These are phyloP conservation scores for Epithemia pelagica DNA, from an alignment of 108 stramenopile species.

Conservation along the genomic window DNA sequence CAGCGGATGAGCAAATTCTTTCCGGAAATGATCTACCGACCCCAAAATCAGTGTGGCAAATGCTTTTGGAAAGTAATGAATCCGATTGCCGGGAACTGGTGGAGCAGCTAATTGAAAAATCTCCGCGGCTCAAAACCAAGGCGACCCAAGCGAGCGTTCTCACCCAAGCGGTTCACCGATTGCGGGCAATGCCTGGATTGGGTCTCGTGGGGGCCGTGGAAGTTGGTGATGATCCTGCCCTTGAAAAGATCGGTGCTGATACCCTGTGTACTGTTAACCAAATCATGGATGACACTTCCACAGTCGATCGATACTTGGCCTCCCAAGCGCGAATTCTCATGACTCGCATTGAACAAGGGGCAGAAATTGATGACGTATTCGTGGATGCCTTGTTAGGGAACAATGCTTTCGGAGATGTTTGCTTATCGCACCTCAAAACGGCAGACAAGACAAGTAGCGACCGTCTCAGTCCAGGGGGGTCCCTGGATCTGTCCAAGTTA, in stretches of 20 bases:
- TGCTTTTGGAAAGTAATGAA: constrained; percentile 34
- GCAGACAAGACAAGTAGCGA: neutral
- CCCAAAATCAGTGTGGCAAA: constrained; percentile 32
- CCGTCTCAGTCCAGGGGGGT: neutral
- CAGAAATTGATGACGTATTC: constrained; percentile 27
- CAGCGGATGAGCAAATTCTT: neutral
- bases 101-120: constrained; percentile 24
- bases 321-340: constrained; percentile 27
- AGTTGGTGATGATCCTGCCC: constrained; percentile 11
- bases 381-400: constrained; percentile 32
- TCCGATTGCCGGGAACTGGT: constrained; percentile 32
- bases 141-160: constrained; percentile 19
- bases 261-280: constrained; percentile 19
- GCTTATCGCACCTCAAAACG: neutral
- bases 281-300: constrained; percentile 11
- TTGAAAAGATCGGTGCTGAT: constrained; percentile 19
- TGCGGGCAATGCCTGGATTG: constrained; percentile 24
- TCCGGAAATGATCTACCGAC: constrained; percentile 18
- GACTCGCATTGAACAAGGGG: constrained; percentile 25
- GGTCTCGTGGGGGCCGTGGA: constrained; percentile 23
- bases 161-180: constrained; percentile 9
- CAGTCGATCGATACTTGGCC: constrained; percentile 29
- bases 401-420: neutral
- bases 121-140: constrained; percentile 24
- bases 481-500: neutral